Conservation (phyloP, 768 basidiomycete species). For the Phanerochaete carnosa region DNA sequence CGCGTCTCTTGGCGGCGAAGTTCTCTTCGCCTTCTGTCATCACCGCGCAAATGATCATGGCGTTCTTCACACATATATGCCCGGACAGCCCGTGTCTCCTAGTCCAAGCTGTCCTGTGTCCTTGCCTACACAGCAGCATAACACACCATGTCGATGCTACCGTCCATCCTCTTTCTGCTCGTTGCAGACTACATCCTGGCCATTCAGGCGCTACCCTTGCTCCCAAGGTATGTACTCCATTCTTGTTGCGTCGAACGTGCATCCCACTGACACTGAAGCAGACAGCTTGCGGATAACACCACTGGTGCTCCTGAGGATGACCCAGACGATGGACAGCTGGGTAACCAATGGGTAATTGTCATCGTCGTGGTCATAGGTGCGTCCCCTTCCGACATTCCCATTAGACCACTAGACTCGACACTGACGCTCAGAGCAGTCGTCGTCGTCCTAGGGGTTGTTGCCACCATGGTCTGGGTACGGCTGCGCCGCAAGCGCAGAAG, state of each 20-base stretch:
- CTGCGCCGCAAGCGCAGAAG: slow-evolving; percentile 3
- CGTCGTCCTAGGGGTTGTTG: slow-evolving; percentile 3
- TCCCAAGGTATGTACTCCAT: no score
- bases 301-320: background rate
- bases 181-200: no score
- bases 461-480: slow-evolving; percentile 1
- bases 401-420: background rate
- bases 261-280: background rate
- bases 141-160: no score
- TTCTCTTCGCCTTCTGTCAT: slow-evolving; percentile 1
- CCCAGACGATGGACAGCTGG: background rate
- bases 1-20: slow-evolving; percentile 4
- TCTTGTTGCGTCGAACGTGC: no score
- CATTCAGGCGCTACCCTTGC: no score
- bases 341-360: slow-evolving; percentile 12
- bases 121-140: no score
- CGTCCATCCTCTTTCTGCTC: no score
- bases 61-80: background rate
- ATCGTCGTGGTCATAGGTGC: slow-evolving; percentile 17
- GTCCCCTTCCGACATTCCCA: background rate
- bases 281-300: background rate
- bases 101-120: no score
- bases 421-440: background rate
- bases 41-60: slow-evolving; percentile 1
- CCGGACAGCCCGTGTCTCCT: background rate